phyloP scores from a whole-genome alignment of 148 eudicot species.

The Amaranthus hypochondriacus region DNA sequence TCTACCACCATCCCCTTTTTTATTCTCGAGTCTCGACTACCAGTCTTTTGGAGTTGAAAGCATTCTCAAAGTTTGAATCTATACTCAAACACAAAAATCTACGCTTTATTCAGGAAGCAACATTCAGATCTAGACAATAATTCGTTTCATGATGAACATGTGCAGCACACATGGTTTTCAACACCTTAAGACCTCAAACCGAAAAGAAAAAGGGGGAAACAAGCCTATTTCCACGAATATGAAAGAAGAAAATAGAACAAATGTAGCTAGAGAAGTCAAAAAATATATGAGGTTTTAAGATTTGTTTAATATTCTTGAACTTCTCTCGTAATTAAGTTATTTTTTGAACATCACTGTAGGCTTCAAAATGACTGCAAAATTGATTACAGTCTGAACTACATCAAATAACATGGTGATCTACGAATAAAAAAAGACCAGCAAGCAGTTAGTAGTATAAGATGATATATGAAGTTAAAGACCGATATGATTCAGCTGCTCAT shows the following conservation, averaged over 20 bases:
- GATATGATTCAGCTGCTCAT: neutral
- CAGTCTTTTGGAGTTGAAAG: neutral
- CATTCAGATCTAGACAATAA: neutral
- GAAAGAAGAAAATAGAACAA: neutral
- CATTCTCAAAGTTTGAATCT: neutral
- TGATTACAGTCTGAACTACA: conserved; percentile 88
- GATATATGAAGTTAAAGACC: neutral
- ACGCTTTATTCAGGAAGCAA: neutral
- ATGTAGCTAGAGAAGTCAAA: conserved; percentile 92
- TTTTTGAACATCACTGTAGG: conserved; percentile 88
- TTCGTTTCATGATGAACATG: conserved; percentile 4
- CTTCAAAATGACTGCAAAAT: conserved; percentile 97
- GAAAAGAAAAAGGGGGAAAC: neutral
- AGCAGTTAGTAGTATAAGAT: neutral
- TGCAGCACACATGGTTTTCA: neutral
- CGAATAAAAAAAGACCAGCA: neutral
- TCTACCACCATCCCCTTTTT: neutral
- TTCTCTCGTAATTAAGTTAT: conserved; percentile 92
- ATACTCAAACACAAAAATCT: neutral
- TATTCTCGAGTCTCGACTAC: neutral
- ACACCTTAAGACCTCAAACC: neutral
- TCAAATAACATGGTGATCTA: conserved; percentile 1
- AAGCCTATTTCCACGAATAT: neutral
- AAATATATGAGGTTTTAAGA: conserved; percentile 94
- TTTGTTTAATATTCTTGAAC: conserved; percentile 87